phyloP scores from a whole-genome alignment of 179 eudicot genomes.

The Drosera spatulata region DNA sequence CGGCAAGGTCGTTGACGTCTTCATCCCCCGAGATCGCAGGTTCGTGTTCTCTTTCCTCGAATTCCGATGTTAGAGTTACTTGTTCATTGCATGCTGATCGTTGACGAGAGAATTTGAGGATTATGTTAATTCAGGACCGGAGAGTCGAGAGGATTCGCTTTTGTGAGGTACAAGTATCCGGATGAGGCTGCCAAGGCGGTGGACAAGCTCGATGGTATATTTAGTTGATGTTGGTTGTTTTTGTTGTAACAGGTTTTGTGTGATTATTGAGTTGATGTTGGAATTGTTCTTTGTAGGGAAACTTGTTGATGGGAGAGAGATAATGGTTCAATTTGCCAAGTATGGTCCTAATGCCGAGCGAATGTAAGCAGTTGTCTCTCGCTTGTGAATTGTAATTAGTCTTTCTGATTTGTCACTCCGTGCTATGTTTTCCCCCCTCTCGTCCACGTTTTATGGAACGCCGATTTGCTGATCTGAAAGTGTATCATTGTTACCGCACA shows the following conservation, averaged over 20 bases:
- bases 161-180: conserved; percentile 91
- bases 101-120: neutral
- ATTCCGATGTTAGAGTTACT: neutral
- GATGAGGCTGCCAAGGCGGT: conserved; percentile 95
- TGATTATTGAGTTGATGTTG: neutral
- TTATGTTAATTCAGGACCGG: conserved; percentile 48
- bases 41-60: conserved; percentile 3
- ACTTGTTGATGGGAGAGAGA: conserved; percentile 95
- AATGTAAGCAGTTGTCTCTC: conserved; percentile 38
- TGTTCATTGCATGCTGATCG: neutral
- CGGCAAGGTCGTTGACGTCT: conserved; percentile 94
- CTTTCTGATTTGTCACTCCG: neutral
- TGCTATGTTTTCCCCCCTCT: neutral
- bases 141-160: conserved; percentile 93
- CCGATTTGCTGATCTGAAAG: too few species aligned
- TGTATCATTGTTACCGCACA: too few species aligned
- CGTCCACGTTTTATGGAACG: neutral
- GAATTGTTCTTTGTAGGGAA: conserved; percentile 35
- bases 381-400: neutral
- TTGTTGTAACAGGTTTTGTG: neutral
- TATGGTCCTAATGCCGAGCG: conserved; percentile 95
- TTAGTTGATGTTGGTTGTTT: neutral
- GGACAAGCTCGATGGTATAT: conserved; percentile 81
- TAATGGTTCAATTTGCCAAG: conserved; percentile 96
- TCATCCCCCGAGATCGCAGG: conserved; percentile 96